Evolutionary conservation across 163 green algal species (phyloP), one percentile per base, ranked within the genome.

Genomic region (Trebouxia gelatinosa): DNA sequence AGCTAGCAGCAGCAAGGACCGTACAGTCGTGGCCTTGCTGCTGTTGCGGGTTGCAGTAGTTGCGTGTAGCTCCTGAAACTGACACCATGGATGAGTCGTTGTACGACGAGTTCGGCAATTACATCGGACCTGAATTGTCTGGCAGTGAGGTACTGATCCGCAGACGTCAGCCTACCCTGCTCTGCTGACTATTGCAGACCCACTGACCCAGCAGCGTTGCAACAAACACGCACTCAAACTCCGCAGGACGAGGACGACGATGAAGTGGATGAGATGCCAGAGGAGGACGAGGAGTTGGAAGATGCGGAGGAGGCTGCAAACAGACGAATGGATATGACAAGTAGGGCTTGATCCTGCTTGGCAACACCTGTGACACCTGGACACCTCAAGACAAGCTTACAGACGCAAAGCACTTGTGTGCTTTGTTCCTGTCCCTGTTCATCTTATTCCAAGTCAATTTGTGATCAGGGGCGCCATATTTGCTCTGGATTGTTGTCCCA

Each of bases 81-180:
- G n/a, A n/a, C n/a, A 81, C 1, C 43, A 85, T 85, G 80, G 80
- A 85, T 62, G 70, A 80, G 2, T 80, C 77, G 3, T 77, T 97
- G 7, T 99, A 98, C 78, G 96, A 99, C 81, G 96, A 99, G 86
- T 99, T 99, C 81, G 96, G 96, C 6, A 99, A 99, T 81, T 99
- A 99, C 85, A 95, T 99, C 67, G 96, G 96, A 4, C 94, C 94
- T 34, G 93, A 95, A 59, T 84, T 98, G 13, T 92, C 89, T 16
- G 94, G 91, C 58, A 93, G 87, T 74, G 92, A 93, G 87, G 91
- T 87, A 65, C 13, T 64, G 3, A 7, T 58, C 26, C 2, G 3
- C 48, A 59, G 48, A 59, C 48, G 26, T 7, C 19, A 2, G n/a
- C n/a, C n/a, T n/a, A n/a, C n/a, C n/a, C 3, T 62, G 6, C 1